Evolutionary conservation across 2,329 filamentous ascomycete genomes (phyloP).

Genomic region (Fusarium mangiferae): DNA sequence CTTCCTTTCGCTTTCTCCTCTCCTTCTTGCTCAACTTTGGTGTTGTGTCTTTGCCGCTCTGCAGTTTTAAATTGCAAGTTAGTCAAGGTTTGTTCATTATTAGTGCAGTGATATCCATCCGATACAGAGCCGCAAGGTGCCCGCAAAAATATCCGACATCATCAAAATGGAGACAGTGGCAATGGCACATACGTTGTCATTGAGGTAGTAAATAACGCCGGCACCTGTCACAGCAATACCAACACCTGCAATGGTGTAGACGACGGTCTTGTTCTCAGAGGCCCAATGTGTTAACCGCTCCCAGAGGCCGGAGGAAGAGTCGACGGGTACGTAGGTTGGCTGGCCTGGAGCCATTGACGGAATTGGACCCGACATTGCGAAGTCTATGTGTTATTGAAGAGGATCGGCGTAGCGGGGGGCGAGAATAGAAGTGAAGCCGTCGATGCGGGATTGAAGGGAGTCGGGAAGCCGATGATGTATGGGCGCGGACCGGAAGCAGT

Average conservation of each 20-base stretch:
- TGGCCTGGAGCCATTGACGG: conserved; percentile 60
- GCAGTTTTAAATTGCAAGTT: conserved; percentile 8
- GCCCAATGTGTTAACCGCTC: conserved; percentile 92
- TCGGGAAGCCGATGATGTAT: conserved; percentile 49
- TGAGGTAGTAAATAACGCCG: conserved; percentile 91
- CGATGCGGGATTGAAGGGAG: conserved; percentile 39
- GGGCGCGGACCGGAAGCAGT: conserved; percentile 37
- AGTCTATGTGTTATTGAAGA: conserved; percentile 39
- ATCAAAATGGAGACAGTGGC: background rate
- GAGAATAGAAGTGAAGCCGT: conserved; percentile 43
- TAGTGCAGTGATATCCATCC: conserved; percentile 23
- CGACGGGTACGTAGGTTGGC: conserved; percentile 59
- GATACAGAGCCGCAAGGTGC: conserved; percentile 21
- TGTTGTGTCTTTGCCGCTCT: conserved; percentile 60
- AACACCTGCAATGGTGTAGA: conserved; percentile 96
- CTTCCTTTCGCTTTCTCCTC: conserved; percentile 86
- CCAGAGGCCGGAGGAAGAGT: conserved; percentile 78
- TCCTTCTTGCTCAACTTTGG: conserved; percentile 91
- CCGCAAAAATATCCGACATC: conserved; percentile 3
- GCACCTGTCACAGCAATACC: conserved; percentile 91
- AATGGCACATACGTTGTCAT: conserved; percentile 60
- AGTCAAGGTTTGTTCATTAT: conserved; percentile 18
- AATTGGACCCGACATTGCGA: conserved; percentile 57
- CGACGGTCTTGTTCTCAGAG: conserved; percentile 92
- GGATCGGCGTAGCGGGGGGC: conserved; percentile 28